Base-by-base conservation (phyloP, 495 filamentous ascomycete genomes). In the Talaromyces adpressus region DNA sequence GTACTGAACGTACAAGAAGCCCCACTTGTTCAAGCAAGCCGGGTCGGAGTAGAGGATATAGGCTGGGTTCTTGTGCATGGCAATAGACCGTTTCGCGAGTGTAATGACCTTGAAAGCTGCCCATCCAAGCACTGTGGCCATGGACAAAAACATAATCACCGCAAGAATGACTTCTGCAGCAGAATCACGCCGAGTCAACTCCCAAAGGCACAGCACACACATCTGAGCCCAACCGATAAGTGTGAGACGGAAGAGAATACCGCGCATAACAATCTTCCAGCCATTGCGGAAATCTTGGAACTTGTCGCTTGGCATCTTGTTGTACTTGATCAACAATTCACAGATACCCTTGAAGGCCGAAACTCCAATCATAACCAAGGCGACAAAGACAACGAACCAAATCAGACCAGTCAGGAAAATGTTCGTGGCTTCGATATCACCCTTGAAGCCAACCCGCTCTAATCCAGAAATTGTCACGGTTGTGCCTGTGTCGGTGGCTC, bases 21-120 rank as follows among this genome's bases (percentile, higher is more conserved):
- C 94, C 94, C 94, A 97, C 78, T 97, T 96, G 85, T 98, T 97
- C 63, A 98, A 78, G 36, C 90, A 87, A 57, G 89, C 82, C 9
- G 92, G 91, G 69, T 98, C 94, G 7, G 94, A 97, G 80, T 96
- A 98, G 41, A 98, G 85, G 67, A 97, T 97, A 70, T 97, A 98
- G 54, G 92, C 93, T 11, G 94, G 93, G 73, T 97, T 98, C 71
- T 91, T 91, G 82, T 98, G 93, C 84, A 96, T 90, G 11, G 84
- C 75, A 62, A 96, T 87, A 5, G 93, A 97, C 61, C 91, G 89
- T 66, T 88, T 90, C 18, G 94, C 94, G 59, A 98, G 85, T 14
- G 85, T 85, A 69, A 94, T 89, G 54, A 98, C 92, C 79, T 97
- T 96, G 72, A 87, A 86, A 2, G 91, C 85, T 22, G 92, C 94